phyloP scores from a whole-genome alignment of 257 asterid species.

The Euphrasia confusa region DNA sequence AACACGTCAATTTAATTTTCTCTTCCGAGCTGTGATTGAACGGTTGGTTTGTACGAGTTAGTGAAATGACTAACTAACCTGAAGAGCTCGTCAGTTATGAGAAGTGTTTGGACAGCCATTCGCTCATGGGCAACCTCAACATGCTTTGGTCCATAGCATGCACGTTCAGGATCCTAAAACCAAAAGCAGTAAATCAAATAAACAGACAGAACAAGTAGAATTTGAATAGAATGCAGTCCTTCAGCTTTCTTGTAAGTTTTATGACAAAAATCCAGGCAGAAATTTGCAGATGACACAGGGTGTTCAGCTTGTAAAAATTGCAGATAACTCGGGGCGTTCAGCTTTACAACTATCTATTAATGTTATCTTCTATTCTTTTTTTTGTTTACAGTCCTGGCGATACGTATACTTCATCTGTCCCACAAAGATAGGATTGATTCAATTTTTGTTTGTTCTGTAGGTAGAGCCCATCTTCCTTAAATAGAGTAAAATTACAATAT shows the following conservation, averaged over 20 bases:
- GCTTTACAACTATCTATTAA: background rate
- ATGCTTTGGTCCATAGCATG: constrained; percentile 96
- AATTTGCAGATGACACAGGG: too few species aligned
- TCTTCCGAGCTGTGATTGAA: background rate
- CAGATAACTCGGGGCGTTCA: background rate
- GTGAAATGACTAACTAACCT: constrained; percentile 40
- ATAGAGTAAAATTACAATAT: too few species aligned
- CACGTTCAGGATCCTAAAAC: constrained; percentile 76
- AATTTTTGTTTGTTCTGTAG: too few species aligned
- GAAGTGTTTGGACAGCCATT: constrained; percentile 94
- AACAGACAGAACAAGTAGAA: background rate
- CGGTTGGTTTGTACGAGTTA: constrained; percentile 11
- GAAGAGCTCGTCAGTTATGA: constrained; percentile 90
- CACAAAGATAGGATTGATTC: too few species aligned
- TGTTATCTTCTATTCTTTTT: too few species aligned
- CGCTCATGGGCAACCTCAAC: constrained; percentile 97
- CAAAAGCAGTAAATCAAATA: constrained; percentile 18
- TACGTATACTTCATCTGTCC: too few species aligned
- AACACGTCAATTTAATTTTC: background rate
- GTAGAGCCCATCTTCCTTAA: too few species aligned
- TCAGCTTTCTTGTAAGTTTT: background rate
- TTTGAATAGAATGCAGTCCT: background rate
- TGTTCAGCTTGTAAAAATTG: background rate
- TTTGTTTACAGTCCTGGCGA: too few species aligned
- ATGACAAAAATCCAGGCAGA: background rate